Conservation (phyloP, 352 stramenopile genomes). For the Elongisporangium anandrum region DNA sequence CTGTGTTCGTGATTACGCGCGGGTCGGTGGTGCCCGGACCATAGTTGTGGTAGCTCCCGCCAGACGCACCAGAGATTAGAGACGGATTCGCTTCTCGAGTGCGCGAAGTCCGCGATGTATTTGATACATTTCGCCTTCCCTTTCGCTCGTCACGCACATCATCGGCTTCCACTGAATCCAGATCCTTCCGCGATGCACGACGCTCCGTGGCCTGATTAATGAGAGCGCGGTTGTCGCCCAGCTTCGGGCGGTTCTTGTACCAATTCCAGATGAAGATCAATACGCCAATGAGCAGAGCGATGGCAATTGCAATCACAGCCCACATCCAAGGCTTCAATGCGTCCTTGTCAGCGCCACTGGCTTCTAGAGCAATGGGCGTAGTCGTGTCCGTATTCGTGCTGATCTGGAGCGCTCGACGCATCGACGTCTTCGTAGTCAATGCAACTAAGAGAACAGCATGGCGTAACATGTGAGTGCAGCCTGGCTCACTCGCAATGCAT, state of each 20-base stretch:
- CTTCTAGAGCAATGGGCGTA: neutral
- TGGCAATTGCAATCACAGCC: constrained; percentile 25
- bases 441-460: neutral
- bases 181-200: constrained; percentile 22
- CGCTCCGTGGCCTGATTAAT: constrained; percentile 21
- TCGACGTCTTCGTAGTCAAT: neutral
- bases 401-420: neutral
- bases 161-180: constrained; percentile 14
- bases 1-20: constrained; percentile 28
- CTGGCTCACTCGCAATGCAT: neutral
- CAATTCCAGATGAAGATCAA: constrained; percentile 43
- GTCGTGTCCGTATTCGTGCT: constrained; percentile 1
- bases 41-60: constrained; percentile 42
- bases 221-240: constrained; percentile 23
- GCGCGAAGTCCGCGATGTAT: constrained; percentile 12
- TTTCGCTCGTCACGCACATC: constrained; percentile 1
- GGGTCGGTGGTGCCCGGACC: constrained; percentile 17
- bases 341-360: constrained; percentile 1
- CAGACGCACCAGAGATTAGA: constrained; percentile 35
- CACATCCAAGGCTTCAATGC: constrained; percentile 31
- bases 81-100: constrained; percentile 36
- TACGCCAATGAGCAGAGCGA: constrained; percentile 22
- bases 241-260: constrained; percentile 37
- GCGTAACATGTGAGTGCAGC: neutral
- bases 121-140: constrained; percentile 10